Evolutionary conservation across 1,284 basidiomycete species (phyloP).

Genomic region (Violaceomyces palustris): DNA sequence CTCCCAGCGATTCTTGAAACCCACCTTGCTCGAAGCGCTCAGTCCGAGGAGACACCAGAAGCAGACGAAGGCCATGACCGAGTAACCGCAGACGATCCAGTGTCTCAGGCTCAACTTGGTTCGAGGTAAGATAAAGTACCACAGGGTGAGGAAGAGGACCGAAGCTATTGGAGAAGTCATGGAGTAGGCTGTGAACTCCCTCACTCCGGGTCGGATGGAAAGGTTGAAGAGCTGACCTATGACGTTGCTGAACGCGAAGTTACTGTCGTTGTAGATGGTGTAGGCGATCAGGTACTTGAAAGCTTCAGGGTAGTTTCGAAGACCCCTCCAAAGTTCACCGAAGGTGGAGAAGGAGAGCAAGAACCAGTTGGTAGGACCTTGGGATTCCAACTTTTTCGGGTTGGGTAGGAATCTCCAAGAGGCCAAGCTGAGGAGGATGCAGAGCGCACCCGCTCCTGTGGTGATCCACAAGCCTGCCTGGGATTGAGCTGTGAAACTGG

Average conservation of each 20-base stretch:
- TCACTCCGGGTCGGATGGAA: too few species aligned
- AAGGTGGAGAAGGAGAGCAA: neutral
- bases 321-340: neutral
- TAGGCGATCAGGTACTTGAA: slow-evolving; percentile 1
- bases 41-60: slow-evolving; percentile 1
- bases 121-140: too few species aligned
- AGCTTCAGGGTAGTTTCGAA: neutral
- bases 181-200: too few species aligned
- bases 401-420: neutral
- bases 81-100: too few species aligned
- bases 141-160: too few species aligned
- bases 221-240: neutral
- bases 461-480: slow-evolving; percentile 1
- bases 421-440: slow-evolving; percentile 1
- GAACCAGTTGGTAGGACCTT: neutral
- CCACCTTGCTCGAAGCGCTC: neutral
- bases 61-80: neutral
- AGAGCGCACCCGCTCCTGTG: neutral
- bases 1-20: slow-evolving; percentile 1
- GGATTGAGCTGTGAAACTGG: too few species aligned
- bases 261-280: slow-evolving; percentile 1
- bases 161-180: too few species aligned
- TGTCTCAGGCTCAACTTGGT: too few species aligned
- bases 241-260: neutral
- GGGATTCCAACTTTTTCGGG: too few species aligned